phyloP scores from a whole-genome alignment of 2,329 filamentous ascomycete genomes.

The Fusarium nematophilum region DNA sequence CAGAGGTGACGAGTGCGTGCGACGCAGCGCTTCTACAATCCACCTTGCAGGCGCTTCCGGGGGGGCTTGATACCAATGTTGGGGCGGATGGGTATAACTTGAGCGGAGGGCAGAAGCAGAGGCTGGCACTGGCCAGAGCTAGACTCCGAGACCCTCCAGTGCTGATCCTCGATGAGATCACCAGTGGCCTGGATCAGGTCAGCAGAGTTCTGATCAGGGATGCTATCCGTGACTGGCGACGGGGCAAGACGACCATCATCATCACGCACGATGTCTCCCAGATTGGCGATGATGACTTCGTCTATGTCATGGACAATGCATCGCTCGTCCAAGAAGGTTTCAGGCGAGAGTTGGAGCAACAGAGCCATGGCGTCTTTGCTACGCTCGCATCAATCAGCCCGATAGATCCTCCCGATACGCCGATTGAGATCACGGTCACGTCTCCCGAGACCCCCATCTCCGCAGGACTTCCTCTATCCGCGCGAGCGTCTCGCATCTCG shows the following conservation, averaged over 20 bases:
- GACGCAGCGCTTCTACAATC: constrained; percentile 75
- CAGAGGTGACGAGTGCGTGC: constrained; percentile 71
- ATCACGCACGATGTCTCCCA: constrained; percentile 91
- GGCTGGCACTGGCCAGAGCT: constrained; percentile 83
- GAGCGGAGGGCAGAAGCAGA: constrained; percentile 87
- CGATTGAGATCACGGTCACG: constrained; percentile 26
- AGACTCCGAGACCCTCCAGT: constrained; percentile 81
- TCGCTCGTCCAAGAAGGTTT: constrained; percentile 76
- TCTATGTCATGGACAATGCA: constrained; percentile 82
- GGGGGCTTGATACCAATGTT: constrained; percentile 78
- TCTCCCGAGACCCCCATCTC: constrained; percentile 24
- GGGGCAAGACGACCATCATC: constrained; percentile 86
- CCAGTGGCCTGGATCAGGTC: constrained; percentile 83
- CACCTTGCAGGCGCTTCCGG: constrained; percentile 73
- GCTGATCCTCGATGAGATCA: constrained; percentile 88
- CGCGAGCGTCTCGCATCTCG: constrained; percentile 28
- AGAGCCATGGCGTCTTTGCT: constrained; percentile 59
- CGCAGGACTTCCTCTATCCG: constrained; percentile 9
- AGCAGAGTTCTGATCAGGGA: constrained; percentile 77
- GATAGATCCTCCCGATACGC: constrained; percentile 2
- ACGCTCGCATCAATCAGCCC: constrained; percentile 47
- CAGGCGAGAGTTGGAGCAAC: constrained; percentile 63
- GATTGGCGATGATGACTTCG: constrained; percentile 77
- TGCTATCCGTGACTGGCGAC: constrained; percentile 80
- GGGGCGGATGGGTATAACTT: constrained; percentile 76